Conservation (phyloP, 2,329 filamentous ascomycete genomes). For the Sphaerulina populicola region DNA sequence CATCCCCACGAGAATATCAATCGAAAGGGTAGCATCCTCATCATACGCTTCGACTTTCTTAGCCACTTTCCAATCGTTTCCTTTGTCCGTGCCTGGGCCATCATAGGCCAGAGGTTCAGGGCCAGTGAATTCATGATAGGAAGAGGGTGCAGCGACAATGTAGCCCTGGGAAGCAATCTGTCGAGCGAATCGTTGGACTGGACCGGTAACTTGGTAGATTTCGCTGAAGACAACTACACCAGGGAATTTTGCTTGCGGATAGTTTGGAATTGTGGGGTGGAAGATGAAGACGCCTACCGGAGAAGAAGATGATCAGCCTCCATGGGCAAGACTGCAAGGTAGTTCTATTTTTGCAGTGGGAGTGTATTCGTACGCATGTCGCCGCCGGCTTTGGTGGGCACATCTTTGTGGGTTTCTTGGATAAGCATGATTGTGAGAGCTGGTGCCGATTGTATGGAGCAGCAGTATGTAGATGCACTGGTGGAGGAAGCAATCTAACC, state of each 20-base stretch:
- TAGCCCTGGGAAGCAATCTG: constrained; percentile 90
- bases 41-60: constrained; percentile 80
- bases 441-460: neutral
- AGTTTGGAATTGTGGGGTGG: constrained; percentile 74
- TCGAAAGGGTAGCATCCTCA: constrained; percentile 42
- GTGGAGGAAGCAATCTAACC: neutral
- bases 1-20: constrained; percentile 37
- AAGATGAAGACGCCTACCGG: constrained; percentile 73
- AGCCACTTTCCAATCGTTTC: constrained; percentile 76
- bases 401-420: constrained; percentile 51
- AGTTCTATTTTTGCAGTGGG: neutral
- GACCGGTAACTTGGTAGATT: constrained; percentile 86
- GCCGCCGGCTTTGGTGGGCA: constrained; percentile 51
- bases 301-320: constrained; percentile 18
- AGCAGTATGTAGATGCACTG: too few relatives aligned
- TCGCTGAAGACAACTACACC: constrained; percentile 85
- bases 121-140: constrained; percentile 86
- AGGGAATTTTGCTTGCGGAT: constrained; percentile 82
- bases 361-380: constrained; percentile 46
- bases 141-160: constrained; percentile 82
- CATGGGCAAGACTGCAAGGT: constrained; percentile 14
- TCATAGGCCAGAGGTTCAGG: constrained; percentile 80
- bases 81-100: constrained; percentile 74
- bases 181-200: constrained; percentile 78
- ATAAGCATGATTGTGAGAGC: constrained; percentile 46